Base-by-base conservation (phyloP, 176 grass and related monocot genomes). In the Hyparrhenia diplandra region DNA sequence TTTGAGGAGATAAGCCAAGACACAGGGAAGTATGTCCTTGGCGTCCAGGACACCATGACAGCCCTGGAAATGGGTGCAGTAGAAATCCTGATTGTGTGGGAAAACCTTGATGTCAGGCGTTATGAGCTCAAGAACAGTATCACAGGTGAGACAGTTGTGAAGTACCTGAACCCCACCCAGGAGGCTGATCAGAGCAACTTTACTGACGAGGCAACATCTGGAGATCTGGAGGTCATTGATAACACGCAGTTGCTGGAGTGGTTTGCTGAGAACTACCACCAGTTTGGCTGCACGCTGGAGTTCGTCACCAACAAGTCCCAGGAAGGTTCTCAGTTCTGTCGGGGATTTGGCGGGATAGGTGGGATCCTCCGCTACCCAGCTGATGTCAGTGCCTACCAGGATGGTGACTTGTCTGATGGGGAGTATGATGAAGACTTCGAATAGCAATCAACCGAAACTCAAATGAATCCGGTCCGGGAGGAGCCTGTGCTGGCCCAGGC, bases 1-100 rank as follows among this genome's bases (percentile, higher is more conserved):
- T 92, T 92, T 8, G 90, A 92, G 79, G 86, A 92, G 84, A 92
- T 92, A 41, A 89, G 90, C 69, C 83, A 83, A 21, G 86, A 92
- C 75, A 92, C 90, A 0, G 83, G 83, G 32, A 92, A 92, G 64
- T 92, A 92, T 71, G 86, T 86, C 8, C 73, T 92, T 16, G 83
- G 90, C 27, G 86, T 85, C 78, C 28, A 89, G 2, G 86, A 92
- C 64, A 92, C 83, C n/a, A 79, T 92, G 35, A 60, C 83, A 59
- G 90, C 90, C 17, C 80, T 92, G 1, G 86, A 92, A 71, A 66
- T 89, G 86, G 90, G 86, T 32, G 90, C 90, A 0, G 90, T 92
- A 1, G 80, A 92, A 0, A 92, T 80, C 0, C 80, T 89, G 64
- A 86, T 92, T 3, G 90, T 92, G 83, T 92, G 86, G 90, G 90